phyloP scores from a whole-genome alignment of 2,329 filamentous ascomycete species.

The Chaetomiaceae sp. region DNA sequence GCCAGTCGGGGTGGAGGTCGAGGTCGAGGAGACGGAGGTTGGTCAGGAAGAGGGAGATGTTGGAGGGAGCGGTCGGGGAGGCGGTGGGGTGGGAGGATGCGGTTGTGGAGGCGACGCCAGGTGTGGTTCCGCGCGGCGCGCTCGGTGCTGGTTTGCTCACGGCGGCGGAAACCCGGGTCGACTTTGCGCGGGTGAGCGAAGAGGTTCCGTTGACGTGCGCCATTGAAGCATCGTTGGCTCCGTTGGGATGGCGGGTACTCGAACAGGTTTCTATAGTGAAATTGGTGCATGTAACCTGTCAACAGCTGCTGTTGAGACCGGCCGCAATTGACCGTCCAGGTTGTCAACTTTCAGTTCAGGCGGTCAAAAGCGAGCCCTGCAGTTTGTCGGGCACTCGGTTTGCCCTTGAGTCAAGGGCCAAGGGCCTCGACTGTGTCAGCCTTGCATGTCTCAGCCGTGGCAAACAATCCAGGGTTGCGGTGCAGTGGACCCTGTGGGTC shows the following conservation, averaged over 20 bases:
- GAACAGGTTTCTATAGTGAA: neutral
- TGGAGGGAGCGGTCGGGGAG: conserved; percentile 37
- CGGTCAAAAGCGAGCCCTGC: neutral
- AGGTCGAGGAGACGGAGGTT: conserved; percentile 82
- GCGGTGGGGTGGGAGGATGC: conserved; percentile 2
- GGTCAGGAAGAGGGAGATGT: conserved; percentile 67
- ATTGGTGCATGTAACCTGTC: no score
- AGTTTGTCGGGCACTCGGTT: no score
- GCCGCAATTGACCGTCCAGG: neutral
- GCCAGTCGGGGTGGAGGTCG: conserved; percentile 74
- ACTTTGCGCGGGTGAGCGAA: conserved; percentile 26
- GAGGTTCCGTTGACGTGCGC: conserved; percentile 22
- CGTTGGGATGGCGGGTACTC: neutral
- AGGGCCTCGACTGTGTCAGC: no score
- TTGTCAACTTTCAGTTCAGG: neutral
- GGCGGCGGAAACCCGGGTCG: conserved; percentile 24
- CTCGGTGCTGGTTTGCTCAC: conserved; percentile 14
- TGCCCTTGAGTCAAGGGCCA: no score
- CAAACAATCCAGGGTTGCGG: no score
- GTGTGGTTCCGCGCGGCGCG: conserved; percentile 6
- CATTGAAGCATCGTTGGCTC: conserved; percentile 25
- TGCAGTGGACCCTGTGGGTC: no score
- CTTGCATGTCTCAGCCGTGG: no score
- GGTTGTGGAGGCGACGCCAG: neutral
- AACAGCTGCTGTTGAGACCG: neutral